Conservation (phyloP, 768 basidiomycete species). For the Fomitopsis serialis region DNA sequence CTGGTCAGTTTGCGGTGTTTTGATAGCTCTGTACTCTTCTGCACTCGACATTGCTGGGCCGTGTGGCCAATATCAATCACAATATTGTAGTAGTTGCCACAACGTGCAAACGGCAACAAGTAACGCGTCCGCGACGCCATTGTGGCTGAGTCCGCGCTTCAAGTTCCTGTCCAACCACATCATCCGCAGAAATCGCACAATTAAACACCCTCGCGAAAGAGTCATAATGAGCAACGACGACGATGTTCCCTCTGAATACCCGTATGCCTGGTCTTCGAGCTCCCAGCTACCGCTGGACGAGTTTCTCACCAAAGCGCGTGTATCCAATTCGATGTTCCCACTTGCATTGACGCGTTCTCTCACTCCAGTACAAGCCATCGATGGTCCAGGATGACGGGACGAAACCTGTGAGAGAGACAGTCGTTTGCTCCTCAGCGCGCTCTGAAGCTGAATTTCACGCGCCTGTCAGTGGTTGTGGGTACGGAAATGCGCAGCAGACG, state of each 20-base stretch:
- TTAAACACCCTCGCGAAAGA: too few species aligned
- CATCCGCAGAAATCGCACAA: too few species aligned
- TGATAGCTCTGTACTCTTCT: too few species aligned
- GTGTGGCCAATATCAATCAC: too few species aligned
- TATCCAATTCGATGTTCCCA: background rate
- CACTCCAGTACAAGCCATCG: constrained; percentile 61
- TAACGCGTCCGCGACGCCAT: constrained; percentile 7
- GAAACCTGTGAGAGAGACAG: constrained; percentile 46
- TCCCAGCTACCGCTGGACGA: constrained; percentile 40
- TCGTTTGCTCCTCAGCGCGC: background rate
- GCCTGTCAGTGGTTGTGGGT: constrained; percentile 63
- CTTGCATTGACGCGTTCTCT: background rate
- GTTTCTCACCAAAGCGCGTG: constrained; percentile 49
- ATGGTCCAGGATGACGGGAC: constrained; percentile 76
- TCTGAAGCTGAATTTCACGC: background rate
- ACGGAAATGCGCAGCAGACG: constrained; percentile 7
- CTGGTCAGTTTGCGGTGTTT: too few species aligned
- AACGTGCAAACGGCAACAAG: constrained; percentile 10
- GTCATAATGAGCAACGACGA: constrained; percentile 32
- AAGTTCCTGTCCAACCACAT: too few species aligned
- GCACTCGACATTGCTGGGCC: too few species aligned
- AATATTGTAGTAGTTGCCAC: background rate
- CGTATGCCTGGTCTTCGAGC: constrained; percentile 46
- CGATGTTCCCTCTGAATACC: constrained; percentile 32
- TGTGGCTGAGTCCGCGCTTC: background rate